Percentiles rank a stretch among this genome's conserved stretches.
Conservation (phyloP, 805 yeast species). For the Candida germanica region DNA sequence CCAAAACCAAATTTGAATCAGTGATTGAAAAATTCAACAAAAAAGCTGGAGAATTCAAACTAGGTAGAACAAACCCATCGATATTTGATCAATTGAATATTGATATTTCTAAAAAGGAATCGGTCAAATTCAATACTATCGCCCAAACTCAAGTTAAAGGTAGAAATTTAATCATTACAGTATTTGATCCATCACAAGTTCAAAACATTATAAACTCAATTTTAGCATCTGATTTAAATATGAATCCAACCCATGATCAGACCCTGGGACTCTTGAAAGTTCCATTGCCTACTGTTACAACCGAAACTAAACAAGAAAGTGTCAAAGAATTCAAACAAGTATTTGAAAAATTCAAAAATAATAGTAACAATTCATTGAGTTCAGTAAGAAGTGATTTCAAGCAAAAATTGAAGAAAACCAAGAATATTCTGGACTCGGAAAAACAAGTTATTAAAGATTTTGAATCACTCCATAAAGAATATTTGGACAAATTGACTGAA, state of each 20-base stretch:
- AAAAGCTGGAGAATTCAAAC: conserved; percentile 57
- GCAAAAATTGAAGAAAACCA: conserved; percentile 49
- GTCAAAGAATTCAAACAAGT: conserved; percentile 62
- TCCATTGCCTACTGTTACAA: conserved; percentile 70
- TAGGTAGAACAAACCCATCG: conserved; percentile 67
- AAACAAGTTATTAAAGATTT: conserved; percentile 55
- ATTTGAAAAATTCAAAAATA: conserved; percentile 59
- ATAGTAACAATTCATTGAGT: conserved; percentile 46
- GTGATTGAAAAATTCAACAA: conserved; percentile 53
- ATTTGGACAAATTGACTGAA: conserved; percentile 53
- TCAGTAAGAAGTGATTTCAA: conserved; percentile 50
- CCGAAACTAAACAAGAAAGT: conserved; percentile 58
- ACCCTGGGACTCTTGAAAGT: conserved; percentile 60
- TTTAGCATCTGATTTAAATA: conserved; percentile 61
- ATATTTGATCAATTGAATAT: conserved; percentile 62
- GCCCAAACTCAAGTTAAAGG: conserved; percentile 76
- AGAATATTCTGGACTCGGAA: conserved; percentile 51
- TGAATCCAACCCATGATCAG: conserved; percentile 78
- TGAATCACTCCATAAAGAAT: conserved; percentile 69
- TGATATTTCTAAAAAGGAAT: conserved; percentile 40
- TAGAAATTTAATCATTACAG: conserved; percentile 69
- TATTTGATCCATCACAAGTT: conserved; percentile 76
- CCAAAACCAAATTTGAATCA: conserved; percentile 42
- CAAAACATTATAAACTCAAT: conserved; percentile 71
- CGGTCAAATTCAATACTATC: conserved; percentile 51